These are phyloP conservation scores for Ganoderma multipileum DNA, from an alignment of 1,284 basidiomycete genomes.

Conservation along the genomic window DNA sequence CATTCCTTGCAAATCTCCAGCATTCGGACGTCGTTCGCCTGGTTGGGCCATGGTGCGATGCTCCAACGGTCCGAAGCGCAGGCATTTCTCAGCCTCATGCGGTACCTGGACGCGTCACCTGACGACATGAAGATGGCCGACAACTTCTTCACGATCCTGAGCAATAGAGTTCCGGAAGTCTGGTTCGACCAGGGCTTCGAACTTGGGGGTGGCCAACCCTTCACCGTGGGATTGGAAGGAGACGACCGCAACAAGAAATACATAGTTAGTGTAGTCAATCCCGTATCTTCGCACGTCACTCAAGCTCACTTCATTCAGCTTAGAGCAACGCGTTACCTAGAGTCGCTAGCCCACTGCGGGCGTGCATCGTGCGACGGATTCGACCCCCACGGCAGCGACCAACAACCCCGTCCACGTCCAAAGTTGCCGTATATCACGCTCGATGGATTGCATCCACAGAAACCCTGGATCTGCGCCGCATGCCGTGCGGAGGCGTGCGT, in stretches of 20 bases:
- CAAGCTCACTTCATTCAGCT: conserved; percentile 37
- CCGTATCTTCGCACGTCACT: conserved; percentile 5
- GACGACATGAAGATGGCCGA: conserved; percentile 72
- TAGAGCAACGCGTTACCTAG: conserved; percentile 50
- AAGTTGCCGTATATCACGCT: conserved; percentile 33
- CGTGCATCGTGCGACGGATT: conserved; percentile 28
- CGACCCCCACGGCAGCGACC: conserved; percentile 6
- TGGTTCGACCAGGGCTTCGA: conserved; percentile 72
- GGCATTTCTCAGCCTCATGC: conserved; percentile 58
- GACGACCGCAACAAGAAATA: conserved; percentile 61
- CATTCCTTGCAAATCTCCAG: conserved; percentile 25
- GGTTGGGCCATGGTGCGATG: conserved; percentile 71
- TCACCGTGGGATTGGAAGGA: conserved; percentile 67
- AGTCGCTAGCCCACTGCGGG: conserved; percentile 39
- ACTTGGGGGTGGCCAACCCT: conserved; percentile 64
- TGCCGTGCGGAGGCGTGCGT: conserved; percentile 56
- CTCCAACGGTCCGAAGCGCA: conserved; percentile 50
- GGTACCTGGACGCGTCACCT: conserved; percentile 48
- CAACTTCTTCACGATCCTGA: conserved; percentile 70
- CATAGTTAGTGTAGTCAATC: conserved; percentile 51
- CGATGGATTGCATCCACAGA: conserved; percentile 18
- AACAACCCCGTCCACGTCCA: conserved; percentile 11
- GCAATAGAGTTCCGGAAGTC: conserved; percentile 54
- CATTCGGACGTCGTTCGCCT: conserved; percentile 66
- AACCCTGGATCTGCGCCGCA: conserved; percentile 44